A percentile compares a stretch with the other conserved stretches of the same genome.
phyloP scores from a whole-genome alignment of 345 rosid species.

The Ceriops decandra region DNA sequence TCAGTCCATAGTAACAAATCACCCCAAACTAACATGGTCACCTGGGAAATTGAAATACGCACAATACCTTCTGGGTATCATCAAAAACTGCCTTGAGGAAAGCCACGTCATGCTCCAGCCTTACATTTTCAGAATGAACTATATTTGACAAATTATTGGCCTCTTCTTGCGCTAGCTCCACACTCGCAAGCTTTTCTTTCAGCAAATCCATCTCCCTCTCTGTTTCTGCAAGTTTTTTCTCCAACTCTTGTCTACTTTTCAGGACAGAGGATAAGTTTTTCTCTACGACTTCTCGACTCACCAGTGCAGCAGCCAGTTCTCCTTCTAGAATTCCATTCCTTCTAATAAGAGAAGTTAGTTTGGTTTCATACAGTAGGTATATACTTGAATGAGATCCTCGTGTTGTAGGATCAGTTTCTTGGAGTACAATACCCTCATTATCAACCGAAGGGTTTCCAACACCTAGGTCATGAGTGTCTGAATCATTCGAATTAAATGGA shows the following conservation, averaged over 20 bases:
- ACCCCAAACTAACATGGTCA: neutral
- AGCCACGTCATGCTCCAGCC: constrained; percentile 98
- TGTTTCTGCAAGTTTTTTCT: constrained; percentile 58
- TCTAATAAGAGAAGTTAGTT: constrained; percentile 63
- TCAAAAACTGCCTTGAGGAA: constrained; percentile 93
- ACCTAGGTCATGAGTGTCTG: constrained; percentile 34
- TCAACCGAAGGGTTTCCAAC: constrained; percentile 40
- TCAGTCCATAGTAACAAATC: constrained; percentile 10
- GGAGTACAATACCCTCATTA: constrained; percentile 38
- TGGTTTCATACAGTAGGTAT: constrained; percentile 70
- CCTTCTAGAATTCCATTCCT: constrained; percentile 74
- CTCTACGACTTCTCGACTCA: constrained; percentile 69
- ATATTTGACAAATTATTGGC: constrained; percentile 78
- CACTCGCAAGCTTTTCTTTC: constrained; percentile 72
- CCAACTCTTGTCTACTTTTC: constrained; percentile 79
- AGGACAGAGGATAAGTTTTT: constrained; percentile 59
- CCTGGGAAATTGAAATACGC: neutral
- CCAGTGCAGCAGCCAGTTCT: constrained; percentile 64
- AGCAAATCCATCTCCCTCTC: constrained; percentile 77
- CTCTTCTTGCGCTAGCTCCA: constrained; percentile 85
- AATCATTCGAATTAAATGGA: constrained; percentile 41
- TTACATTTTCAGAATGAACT: constrained; percentile 89
- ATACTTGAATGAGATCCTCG: constrained; percentile 54
- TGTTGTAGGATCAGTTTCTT: constrained; percentile 43
- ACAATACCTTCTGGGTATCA: constrained; percentile 83